Conservation (phyloP, 1,284 basidiomycete species). For the Trichosporon asahii region DNA sequence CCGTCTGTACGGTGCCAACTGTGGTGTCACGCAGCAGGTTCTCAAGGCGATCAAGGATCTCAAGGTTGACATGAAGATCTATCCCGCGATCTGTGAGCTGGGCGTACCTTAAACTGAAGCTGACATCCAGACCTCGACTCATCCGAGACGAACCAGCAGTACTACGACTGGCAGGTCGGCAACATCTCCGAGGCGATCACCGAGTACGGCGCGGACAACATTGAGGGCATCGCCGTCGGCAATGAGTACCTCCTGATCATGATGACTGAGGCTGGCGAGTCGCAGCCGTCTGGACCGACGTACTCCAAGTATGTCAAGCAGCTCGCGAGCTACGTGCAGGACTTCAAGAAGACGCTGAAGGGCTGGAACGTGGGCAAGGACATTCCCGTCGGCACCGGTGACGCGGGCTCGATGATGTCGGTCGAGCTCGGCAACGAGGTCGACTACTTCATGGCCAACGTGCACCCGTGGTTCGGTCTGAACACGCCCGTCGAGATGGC, state of each 20-base stretch:
- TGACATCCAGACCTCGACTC: constrained; percentile 54
- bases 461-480: constrained; percentile 71
- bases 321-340: constrained; percentile 65
- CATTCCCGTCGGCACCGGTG: constrained; percentile 78
- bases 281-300: constrained; percentile 30
- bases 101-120: constrained; percentile 9
- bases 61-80: constrained; percentile 82
- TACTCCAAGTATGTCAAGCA: constrained; percentile 49
- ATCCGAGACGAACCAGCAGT: constrained; percentile 56
- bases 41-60: constrained; percentile 81
- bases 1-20: constrained; percentile 53
- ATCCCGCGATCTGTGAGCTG: constrained; percentile 67
- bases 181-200: constrained; percentile 62
- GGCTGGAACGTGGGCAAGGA: constrained; percentile 54
- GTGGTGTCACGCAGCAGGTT: constrained; percentile 56
- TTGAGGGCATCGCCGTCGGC: constrained; percentile 61
- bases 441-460: constrained; percentile 65
- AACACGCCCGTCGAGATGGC: constrained; percentile 63
- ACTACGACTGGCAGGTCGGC: constrained; percentile 60
- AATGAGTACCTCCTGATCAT: constrained; percentile 78
- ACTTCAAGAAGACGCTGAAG: constrained; percentile 59
- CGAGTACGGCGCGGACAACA: constrained; percentile 72
- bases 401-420: constrained; percentile 85
- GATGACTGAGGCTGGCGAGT: constrained; percentile 39
- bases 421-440: constrained; percentile 62